Evolutionary conservation across 441 rosid species (phyloP), one percentile per base, ranked within the genome.

Genomic region (Breynia disticha): DNA sequence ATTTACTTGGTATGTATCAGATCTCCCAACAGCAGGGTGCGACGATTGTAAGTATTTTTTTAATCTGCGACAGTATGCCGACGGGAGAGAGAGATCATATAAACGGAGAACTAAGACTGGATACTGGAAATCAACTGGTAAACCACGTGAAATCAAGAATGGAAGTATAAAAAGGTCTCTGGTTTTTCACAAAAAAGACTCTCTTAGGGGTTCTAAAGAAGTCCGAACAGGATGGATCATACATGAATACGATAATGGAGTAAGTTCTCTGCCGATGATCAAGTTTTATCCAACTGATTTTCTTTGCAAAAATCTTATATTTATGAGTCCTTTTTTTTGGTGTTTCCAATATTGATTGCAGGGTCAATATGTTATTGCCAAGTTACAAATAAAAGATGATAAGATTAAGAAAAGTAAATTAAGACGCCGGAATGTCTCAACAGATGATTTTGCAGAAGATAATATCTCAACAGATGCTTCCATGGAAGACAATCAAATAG

Each of bases 71-170:
- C 62, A 52, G 13, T 61, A 55, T 37, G 68, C 65, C 71, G 55
- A 64, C n/a, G 16, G 47, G 3, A 54, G 59, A 1, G 63, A 66
- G 2, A 32, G 7, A 35, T 61, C 56, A 9, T 57, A 35, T 24
- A 57, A 50, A 0, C 61, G 87, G 42, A 55, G 11, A 18, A 84
- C 83, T 0, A 37, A 15, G 1, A 47, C 55, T 0, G 91, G 87
- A 12, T 71, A 10, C 20, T 84, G 87, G 91, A 81, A 74, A 68
- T 63, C 60, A 18, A 81, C 86, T 0, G 83, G 91, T 18, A 24
- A 16, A 1, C 66, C 74, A 18, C 63, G 75, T 15, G 3, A 11
- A 0, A 54, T 81, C 56, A 60, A 2, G 19, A 46, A n/a, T 7
- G 41, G 38, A 21, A 11, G 35, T 24, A 54, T 32, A 9, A 62